Conservation (phyloP, 495 filamentous ascomycete genomes). For the Clavariopsis aquatica region DNA sequence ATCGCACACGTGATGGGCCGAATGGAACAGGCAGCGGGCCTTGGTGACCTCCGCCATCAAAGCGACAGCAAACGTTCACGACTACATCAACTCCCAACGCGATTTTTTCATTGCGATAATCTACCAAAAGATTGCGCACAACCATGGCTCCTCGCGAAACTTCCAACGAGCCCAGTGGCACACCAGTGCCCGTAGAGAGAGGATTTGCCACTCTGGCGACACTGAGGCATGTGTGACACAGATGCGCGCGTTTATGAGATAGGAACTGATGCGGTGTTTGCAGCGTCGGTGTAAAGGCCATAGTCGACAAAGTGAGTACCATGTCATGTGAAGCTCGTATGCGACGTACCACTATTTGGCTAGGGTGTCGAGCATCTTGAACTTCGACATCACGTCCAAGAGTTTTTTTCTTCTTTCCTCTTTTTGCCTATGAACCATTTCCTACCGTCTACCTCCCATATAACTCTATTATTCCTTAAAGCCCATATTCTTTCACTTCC, state of each 20-base stretch:
- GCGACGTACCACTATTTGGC: background rate
- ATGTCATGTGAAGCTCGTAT: background rate
- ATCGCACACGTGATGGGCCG: background rate
- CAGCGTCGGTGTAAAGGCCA: constrained; percentile 73
- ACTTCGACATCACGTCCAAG: background rate
- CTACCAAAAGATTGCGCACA: background rate
- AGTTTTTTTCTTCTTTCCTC: background rate
- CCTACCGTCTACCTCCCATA: too few species aligned
- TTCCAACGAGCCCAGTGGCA: constrained; percentile 53
- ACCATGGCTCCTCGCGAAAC: constrained; percentile 40
- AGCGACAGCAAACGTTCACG: constrained; percentile 25
- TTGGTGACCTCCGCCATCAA: background rate
- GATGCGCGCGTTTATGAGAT: constrained; percentile 9
- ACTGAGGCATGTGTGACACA: constrained; percentile 58
- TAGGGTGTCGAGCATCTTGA: constrained; percentile 3
- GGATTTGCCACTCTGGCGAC: constrained; percentile 78
- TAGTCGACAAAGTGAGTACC: constrained; percentile 65
- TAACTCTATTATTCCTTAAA: too few species aligned
- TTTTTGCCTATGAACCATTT: background rate
- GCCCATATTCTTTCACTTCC: too few species aligned
- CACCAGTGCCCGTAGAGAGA: constrained; percentile 68
- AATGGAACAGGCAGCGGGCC: background rate
- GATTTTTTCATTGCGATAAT: constrained; percentile 31
- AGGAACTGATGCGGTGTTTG: constrained; percentile 24
- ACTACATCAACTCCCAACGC: constrained; percentile 34